Conservation (phyloP, 768 basidiomycete species). For the Coprinopsis sp. region DNA sequence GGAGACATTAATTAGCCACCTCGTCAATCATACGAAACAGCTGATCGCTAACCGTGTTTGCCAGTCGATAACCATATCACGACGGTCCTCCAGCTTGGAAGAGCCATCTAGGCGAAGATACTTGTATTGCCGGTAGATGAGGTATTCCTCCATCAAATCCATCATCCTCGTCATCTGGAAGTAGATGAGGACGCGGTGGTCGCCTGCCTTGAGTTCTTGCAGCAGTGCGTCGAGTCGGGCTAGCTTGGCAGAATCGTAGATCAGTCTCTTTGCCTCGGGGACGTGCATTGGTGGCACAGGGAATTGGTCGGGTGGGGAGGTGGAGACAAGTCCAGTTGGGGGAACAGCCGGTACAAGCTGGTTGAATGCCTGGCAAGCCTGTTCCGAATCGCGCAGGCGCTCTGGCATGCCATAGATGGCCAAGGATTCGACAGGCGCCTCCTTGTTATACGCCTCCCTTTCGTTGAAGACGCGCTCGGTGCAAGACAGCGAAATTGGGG, state of each 20-base stretch:
- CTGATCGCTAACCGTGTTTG: constrained; percentile 86
- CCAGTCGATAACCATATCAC: constrained; percentile 99
- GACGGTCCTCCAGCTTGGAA: constrained; percentile 90
- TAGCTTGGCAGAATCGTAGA: constrained; percentile 96
- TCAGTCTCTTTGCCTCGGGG: constrained; percentile 90
- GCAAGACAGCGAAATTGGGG: constrained; percentile 70
- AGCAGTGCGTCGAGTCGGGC: constrained; percentile 86
- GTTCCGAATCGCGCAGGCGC: constrained; percentile 53
- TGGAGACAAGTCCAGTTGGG: constrained; percentile 60
- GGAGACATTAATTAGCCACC: constrained; percentile 5
- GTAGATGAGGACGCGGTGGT: constrained; percentile 92
- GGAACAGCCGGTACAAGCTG: constrained; percentile 55
- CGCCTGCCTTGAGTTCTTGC: constrained; percentile 86
- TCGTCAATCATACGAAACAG: neutral
- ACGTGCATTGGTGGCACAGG: constrained; percentile 85
- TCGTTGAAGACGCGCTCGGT: constrained; percentile 78
- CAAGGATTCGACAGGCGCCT: constrained; percentile 69
- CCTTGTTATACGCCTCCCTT: constrained; percentile 50
- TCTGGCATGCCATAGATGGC: constrained; percentile 83
- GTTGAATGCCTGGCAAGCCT: constrained; percentile 43
- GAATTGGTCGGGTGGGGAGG: constrained; percentile 66
- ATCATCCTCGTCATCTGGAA: constrained; percentile 99
- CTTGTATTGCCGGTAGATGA: constrained; percentile 95
- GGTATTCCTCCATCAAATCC: constrained; percentile 98
- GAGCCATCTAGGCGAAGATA: constrained; percentile 91